Evolutionary conservation across 2,329 filamentous ascomycete genomes (phyloP).

Genomic region (Ramularia endophylla): DNA sequence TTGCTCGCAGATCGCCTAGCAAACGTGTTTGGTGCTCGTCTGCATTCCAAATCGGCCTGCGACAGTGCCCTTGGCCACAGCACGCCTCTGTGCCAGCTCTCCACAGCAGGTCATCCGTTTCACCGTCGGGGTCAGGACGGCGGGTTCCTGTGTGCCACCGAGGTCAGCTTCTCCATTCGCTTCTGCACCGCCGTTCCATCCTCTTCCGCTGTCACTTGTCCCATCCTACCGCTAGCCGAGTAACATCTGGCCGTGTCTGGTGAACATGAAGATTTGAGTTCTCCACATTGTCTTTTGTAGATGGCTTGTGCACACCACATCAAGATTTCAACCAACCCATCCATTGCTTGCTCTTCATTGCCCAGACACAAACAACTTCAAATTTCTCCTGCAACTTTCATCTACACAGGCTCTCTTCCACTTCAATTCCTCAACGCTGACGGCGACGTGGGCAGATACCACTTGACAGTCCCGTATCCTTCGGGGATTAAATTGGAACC

Average conservation of each 20-base stretch:
- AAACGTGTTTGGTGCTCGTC: too few relatives aligned
- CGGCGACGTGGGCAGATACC: too few relatives aligned
- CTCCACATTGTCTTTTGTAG: conserved; percentile 6
- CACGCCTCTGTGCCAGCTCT: conserved; percentile 4
- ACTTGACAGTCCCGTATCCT: too few relatives aligned
- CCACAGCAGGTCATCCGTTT: conserved; percentile 9
- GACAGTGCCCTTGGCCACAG: conserved; percentile 6
- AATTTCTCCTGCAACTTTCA: background rate
- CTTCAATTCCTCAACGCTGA: background rate
- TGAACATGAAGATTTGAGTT: conserved; percentile 16
- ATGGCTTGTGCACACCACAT: conserved; percentile 3
- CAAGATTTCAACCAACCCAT: conserved; percentile 5
- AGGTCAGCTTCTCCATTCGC: conserved; percentile 18
- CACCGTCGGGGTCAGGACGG: conserved; percentile 10
- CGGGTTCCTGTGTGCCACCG: conserved; percentile 18
- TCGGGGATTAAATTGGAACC: too few relatives aligned
- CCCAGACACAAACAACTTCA: background rate
- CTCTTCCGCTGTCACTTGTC: conserved; percentile 11
- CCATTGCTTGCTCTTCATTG: background rate
- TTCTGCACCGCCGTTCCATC: conserved; percentile 2
- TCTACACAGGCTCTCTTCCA: background rate
- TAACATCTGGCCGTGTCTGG: conserved; percentile 12
- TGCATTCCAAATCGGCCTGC: conserved; percentile 13
- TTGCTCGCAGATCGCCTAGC: too few relatives aligned
- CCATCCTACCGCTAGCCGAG: conserved; percentile 10